These are phyloP conservation scores for Yarrowia phangngaensis DNA, from an alignment of 805 yeast species.

Conservation along the genomic window DNA sequence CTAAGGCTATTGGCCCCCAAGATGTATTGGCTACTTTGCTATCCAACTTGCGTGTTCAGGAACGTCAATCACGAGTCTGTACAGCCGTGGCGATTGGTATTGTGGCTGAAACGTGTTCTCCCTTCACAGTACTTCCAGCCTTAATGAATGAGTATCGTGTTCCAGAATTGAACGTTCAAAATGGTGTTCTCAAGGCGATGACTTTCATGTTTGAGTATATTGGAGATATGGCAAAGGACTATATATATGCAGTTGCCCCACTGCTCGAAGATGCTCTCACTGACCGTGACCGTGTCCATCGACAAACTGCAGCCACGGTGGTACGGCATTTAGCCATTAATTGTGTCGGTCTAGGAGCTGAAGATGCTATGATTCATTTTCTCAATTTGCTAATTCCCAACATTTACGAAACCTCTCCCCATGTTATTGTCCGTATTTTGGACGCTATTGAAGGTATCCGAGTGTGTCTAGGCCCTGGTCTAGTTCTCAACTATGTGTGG, in stretches of 20 bases:
- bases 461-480: slow-evolving; percentile 70
- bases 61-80: slow-evolving; percentile 92
- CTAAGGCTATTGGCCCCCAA: slow-evolving; percentile 92
- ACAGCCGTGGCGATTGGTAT: slow-evolving; percentile 98
- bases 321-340: slow-evolving; percentile 77
- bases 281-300: slow-evolving; percentile 85
- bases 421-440: slow-evolving; percentile 75
- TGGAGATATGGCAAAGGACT: slow-evolving; percentile 74
- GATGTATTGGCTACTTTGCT: slow-evolving; percentile 82
- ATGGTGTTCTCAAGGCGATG: slow-evolving; percentile 88
- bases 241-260: slow-evolving; percentile 74
- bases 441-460: slow-evolving; percentile 77
- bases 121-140: slow-evolving; percentile 91
- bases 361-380: slow-evolving; percentile 78
- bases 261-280: slow-evolving; percentile 83
- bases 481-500: slow-evolving; percentile 71
- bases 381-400: slow-evolving; percentile 83
- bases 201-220: slow-evolving; percentile 90
- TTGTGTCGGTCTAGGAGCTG: slow-evolving; percentile 68
- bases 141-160: slow-evolving; percentile 91
- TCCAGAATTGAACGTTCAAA: slow-evolving; percentile 89
- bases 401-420: slow-evolving; percentile 91
- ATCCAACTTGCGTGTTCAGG: slow-evolving; percentile 84
- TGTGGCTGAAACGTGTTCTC: slow-evolving; percentile 88
- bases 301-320: slow-evolving; percentile 92